Base-by-base conservation (phyloP, 306 rosid genomes). In the Pterocarpus macrocarpus region DNA sequence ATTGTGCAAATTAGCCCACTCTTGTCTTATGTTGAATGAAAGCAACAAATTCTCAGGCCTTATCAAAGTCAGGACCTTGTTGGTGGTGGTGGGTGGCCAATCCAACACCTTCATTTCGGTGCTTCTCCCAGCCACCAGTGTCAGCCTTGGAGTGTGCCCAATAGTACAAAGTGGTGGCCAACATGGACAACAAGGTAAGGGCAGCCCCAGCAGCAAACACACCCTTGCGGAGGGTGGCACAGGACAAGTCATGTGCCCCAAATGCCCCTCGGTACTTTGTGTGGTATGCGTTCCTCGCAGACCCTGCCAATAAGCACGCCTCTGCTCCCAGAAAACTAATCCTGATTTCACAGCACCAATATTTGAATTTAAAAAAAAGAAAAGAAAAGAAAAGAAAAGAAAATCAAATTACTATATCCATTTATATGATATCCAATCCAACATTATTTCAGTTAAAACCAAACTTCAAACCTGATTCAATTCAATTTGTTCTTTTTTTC, bases 61-160 rank as follows among this genome's bases (percentile, higher is more conserved):
- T 94, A 70, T 85, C 87, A 66, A 85, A 90, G 56, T 87, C 90
- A 39, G 61, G 66, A 30, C 84, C 82, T 43, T 80, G 84, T 62
- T 82, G 92, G 80, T 85, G 87, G 34, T 83, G 87, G 38, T 85
- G 88, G 28, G 89, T 80, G 17, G 93, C 80, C 95, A 95, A 59
- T 64, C 89, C 98, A 28, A 89, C 15, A 34, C 94, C 97, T 64
- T 93, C 99, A 22, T 95, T 87, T 49, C 58, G 89, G 69, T 95
- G 94, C 88, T 93, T 93, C 92, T 86, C 84, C 99, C 99, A 95
- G 56, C 97, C 97, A 16, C 99, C 99, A 1, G 99, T 95, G 61
- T 89, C 99, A 9, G 97, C 94, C 86, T 79, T 95, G 22, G 93
- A 80, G 80, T 95, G 99, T 3, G 92, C 75, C 92, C 94, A 91